Evolutionary conservation across 2,329 filamentous ascomycete genomes (phyloP).

Genomic region (Ambrosiella xylebori): DNA sequence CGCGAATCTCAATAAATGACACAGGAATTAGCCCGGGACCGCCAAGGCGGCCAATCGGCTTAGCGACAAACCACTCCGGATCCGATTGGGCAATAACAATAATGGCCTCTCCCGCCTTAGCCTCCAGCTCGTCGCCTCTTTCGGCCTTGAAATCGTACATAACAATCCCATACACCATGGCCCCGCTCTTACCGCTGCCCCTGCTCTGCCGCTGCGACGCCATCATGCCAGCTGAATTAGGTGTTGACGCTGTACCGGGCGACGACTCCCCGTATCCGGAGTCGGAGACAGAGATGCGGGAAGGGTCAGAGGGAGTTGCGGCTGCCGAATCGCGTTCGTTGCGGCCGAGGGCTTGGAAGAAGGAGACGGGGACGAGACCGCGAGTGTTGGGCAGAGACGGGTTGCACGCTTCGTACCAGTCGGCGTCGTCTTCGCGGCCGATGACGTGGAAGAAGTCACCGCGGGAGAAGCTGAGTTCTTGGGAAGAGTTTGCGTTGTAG

Average conservation of each 20-base stretch:
- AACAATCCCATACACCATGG: conserved; percentile 92
- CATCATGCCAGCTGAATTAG: conserved; percentile 5
- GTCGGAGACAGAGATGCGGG: conserved; percentile 36
- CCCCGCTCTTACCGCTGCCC: conserved; percentile 32
- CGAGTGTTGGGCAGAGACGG: conserved; percentile 71
- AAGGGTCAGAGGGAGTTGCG: conserved; percentile 35
- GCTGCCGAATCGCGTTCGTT: conserved; percentile 58
- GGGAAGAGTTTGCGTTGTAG: conserved; percentile 58
- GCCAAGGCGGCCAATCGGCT: conserved; percentile 93
- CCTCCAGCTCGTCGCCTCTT: conserved; percentile 86
- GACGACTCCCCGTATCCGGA: conserved; percentile 61
- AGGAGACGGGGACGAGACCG: conserved; percentile 82
- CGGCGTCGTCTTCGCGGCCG: conserved; percentile 77
- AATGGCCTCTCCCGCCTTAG: conserved; percentile 87
- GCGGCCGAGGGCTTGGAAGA: conserved; percentile 83
- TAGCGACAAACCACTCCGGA: conserved; percentile 97
- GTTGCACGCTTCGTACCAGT: conserved; percentile 99
- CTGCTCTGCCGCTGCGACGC: conserved; percentile 30
- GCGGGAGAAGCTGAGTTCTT: conserved; percentile 79
- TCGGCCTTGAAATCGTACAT: conserved; percentile 95
- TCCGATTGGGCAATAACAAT: conserved; percentile 98
- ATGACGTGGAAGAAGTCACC: conserved; percentile 98
- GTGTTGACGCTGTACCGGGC: conserved; percentile 1
- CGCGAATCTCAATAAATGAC: conserved; percentile 88
- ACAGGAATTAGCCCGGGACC: conserved; percentile 91